Base-by-base conservation (phyloP, 495 filamentous ascomycete genomes). In the Penicillium atrosanguineum region DNA sequence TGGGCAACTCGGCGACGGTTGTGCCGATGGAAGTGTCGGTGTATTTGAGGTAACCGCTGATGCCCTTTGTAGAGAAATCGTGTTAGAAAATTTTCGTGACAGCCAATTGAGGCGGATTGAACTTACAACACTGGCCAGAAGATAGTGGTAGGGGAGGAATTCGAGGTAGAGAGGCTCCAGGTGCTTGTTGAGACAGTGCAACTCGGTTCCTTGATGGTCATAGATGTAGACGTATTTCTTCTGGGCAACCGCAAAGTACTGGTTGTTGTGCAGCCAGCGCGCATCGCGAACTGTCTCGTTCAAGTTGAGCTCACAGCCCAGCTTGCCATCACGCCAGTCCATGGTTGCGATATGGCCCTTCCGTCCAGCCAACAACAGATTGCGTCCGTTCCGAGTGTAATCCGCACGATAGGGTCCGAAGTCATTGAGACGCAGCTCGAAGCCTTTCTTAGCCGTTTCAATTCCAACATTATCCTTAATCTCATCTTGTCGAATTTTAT, bases 141-240 rank as follows among this genome's bases (percentile, higher is more conserved):
- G 83, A 61, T 95, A 98, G 68, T 97, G 94, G 66, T 96, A 97
- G 3, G 92, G 93, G 23, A 98, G 75, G 68, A 96, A 98, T 69
- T 97, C 91, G 76, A 98, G 88, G 73, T 91, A 84, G 9, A 87
- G 87, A n/a, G 95, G 89, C 71, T 97, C 94, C 55, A 93, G 79
- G 61, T 95, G 91, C 64, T 91, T 89, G 69, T 81, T 83, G 53
- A 98, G 74, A 65, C 89, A 91, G 70, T 98, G 95, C 19, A 98
- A 67, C 70, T 98, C 94, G 15, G 95, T 87, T 53, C 94, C 94
- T 25, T 84, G 78, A 34, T 83, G 74, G 60, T 97, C 94, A 74
- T 98, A 98, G 55, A 98, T 97, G 74, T 90, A 91, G 55, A 91
- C 88, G 55, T 93, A 87, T 71, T 95, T 95, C 81, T 97, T 97